Base-by-base conservation (phyloP, 2,329 filamentous ascomycete species). In the Alternaria sp. region DNA sequence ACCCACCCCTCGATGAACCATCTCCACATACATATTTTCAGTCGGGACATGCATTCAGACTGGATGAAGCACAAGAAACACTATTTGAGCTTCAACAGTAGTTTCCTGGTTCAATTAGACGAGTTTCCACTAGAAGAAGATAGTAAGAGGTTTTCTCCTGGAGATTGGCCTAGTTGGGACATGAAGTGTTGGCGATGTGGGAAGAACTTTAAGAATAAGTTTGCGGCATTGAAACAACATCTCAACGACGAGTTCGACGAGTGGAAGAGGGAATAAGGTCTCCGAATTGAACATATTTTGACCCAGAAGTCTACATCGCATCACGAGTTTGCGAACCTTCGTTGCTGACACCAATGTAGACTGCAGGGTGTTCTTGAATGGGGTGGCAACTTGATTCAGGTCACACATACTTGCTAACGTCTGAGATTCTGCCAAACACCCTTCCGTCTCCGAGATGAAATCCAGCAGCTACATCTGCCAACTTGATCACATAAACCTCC, bases 1-100 rank as follows among this genome's bases (percentile, higher is more conserved):
- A 91, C 93, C 4, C 88, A 90, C 69, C 96, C 96, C 4, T 94
- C 91, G 59, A 98, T 99, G 96, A 90, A 88, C 67, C 93, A 98
- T 78, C 77, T 98, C 58, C 96, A 99, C 80, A 85, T 98, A 5
- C 96, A 99, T 79, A 88, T 98, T 28, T 81, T 98, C 61, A 93
- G 91, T 43, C 84, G 88, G 17, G 96, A 99, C 77, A 90, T 92
- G 85, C 85, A 88, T 71, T 93, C 90, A 40, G 85, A 87, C 11
- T 86, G 85, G 49, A 69, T 97, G 79, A 92, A 90, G 81, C 89
- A 95, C 76, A 86, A 89, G 67, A 95, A 93, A 78, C 96, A 98
- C 81, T 98, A 97, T 81, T 93, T 96, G 75, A 96, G 91, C 67
- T 98, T 98, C 81, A 89, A 88, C 30, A 96, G 94, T 56, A 87